A percentile compares a stretch with the other conserved stretches of the same genome.
Evolutionary conservation across 1,284 basidiomycete species (phyloP).

Genomic region (Termitomyces sp.): DNA sequence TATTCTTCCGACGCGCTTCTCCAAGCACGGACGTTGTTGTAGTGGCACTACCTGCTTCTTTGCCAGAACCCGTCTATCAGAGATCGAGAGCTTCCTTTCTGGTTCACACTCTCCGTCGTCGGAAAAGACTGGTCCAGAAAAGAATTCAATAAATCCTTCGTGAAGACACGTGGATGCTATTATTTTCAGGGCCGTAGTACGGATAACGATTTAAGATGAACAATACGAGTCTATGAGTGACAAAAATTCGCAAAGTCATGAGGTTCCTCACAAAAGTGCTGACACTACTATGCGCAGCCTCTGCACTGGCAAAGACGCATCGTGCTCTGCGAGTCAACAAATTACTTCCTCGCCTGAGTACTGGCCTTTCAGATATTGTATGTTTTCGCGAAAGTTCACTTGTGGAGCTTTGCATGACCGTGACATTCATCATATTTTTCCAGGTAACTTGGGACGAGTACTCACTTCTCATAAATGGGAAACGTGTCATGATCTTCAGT

Average conservation of each 20-base stretch:
- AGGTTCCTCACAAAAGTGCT: conserved; percentile 11
- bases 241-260: conserved; percentile 11
- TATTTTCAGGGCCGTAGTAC: not conserved
- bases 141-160: not conserved
- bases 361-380: conserved; percentile 25
- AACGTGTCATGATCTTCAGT: conserved; percentile 40
- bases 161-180: not conserved
- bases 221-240: not conserved
- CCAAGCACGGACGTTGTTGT: conserved; percentile 7
- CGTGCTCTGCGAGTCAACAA: conserved; percentile 1
- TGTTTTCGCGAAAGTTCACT: not conserved
- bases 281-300: conserved; percentile 10
- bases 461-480: conserved; percentile 41
- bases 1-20: conserved; percentile 5
- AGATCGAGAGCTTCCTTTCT: not conserved
- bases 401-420: not conserved
- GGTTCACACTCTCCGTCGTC: not conserved
- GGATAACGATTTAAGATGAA: not conserved
- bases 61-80: no score
- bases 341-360: conserved; percentile 13
- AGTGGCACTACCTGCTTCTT: not conserved
- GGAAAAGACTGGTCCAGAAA: not conserved
- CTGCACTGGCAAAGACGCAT: conserved; percentile 12
- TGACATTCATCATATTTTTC: not conserved
- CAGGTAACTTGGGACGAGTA: conserved; percentile 44